Evolutionary conservation across 2,329 filamentous ascomycete species (phyloP).

Genomic region (Knoxdaviesia capensis): DNA sequence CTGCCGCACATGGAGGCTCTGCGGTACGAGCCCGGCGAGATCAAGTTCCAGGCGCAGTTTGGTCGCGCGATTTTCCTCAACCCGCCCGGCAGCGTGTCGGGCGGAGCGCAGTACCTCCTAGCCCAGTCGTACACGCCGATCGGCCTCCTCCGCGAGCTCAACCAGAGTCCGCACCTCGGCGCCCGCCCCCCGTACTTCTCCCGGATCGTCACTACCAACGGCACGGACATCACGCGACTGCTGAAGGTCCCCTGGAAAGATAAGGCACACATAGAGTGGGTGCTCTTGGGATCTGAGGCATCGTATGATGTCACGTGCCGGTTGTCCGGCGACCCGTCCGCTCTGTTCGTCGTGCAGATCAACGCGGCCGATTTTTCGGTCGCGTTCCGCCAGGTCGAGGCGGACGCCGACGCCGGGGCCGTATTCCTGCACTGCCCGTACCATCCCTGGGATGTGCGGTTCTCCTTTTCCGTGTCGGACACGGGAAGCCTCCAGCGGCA

Average conservation of each 20-base stretch:
- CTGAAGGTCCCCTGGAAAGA: conserved; percentile 4
- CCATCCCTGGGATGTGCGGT: conserved; percentile 13
- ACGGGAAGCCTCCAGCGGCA: background rate
- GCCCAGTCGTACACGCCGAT: conserved; percentile 3
- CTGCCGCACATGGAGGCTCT: conserved; percentile 1
- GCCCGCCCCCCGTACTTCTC: conserved; percentile 4
- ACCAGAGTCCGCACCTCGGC: conserved; percentile 8
- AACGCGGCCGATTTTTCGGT: conserved; percentile 9
- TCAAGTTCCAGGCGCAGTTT: conserved; percentile 10
- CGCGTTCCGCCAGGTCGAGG: conserved; percentile 6
- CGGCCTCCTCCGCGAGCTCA: conserved; percentile 1
- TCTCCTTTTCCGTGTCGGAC: background rate
- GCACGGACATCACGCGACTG: conserved; percentile 8
- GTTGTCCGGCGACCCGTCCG: background rate
- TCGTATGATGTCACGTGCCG: conserved; percentile 9
- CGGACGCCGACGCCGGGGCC: conserved; percentile 6
- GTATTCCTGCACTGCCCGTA: conserved; percentile 12
- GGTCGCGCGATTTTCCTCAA: conserved; percentile 12
- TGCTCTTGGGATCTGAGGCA: background rate
- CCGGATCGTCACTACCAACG: conserved; percentile 8
- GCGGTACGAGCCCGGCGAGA: conserved; percentile 8
- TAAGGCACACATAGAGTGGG: conserved; percentile 6
- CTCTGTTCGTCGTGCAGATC: conserved; percentile 9
- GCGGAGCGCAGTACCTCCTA: conserved; percentile 5
- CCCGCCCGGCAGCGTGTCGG: conserved; percentile 6